Conservation (phyloP, 495 filamentous ascomycete species). For the Xylaria flabelliformis region DNA sequence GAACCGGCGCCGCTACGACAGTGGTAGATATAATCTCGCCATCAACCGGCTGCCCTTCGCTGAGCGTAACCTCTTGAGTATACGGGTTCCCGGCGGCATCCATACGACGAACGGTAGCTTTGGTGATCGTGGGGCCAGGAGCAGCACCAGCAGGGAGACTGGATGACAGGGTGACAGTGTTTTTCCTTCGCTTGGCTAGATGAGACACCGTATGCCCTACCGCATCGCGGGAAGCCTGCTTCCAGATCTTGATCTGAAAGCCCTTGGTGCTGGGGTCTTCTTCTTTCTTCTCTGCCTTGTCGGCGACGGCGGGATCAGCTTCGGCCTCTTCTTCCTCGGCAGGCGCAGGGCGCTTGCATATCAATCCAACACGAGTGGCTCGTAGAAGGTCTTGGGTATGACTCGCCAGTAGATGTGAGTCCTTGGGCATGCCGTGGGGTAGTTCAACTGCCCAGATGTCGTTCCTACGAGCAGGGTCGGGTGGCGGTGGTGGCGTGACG, state of each 20-base stretch:
- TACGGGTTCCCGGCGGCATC: conserved; percentile 80
- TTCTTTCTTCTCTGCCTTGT: conserved; percentile 55
- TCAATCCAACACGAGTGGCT: conserved; percentile 74
- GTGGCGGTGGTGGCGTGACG: conserved; percentile 68
- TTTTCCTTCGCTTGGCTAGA: conserved; percentile 85
- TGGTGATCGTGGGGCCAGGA: conserved; percentile 61
- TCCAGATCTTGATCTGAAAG: conserved; percentile 79
- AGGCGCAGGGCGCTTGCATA: conserved; percentile 65
- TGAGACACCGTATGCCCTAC: conserved; percentile 80
- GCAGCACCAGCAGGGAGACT: conserved; percentile 50
- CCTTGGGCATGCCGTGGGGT: conserved; percentile 79
- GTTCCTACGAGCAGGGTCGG: conserved; percentile 58
- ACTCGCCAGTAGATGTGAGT: conserved; percentile 77
- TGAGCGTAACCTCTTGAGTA: conserved; percentile 79
- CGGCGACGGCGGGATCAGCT: conserved; percentile 50
- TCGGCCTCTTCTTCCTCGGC: conserved; percentile 60
- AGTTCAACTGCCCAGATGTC: conserved; percentile 64
- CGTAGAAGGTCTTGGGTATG: conserved; percentile 85
- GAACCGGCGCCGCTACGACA: conserved; percentile 47
- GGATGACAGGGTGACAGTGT: conserved; percentile 57
- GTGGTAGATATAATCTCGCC: conserved; percentile 74
- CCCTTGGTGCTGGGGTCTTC: conserved; percentile 65
- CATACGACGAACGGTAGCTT: conserved; percentile 76
- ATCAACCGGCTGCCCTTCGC: conserved; percentile 80
- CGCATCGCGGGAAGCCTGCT: conserved; percentile 73